These are phyloP conservation scores for Ustilago shanxiensis DNA, from an alignment of 1,284 basidiomycete species.

Conservation along the genomic window DNA sequence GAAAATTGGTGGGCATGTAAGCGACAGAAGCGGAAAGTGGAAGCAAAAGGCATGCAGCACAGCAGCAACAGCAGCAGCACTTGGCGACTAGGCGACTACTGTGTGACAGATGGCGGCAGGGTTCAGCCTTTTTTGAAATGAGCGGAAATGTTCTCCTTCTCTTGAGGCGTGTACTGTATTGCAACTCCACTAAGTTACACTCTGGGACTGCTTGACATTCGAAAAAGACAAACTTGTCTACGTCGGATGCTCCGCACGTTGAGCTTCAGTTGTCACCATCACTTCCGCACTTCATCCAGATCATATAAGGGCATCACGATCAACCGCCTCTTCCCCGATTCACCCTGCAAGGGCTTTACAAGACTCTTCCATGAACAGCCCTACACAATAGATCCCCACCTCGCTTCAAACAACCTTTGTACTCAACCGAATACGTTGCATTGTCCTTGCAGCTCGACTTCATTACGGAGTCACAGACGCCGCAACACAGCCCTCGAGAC, in stretches of 20 bases:
- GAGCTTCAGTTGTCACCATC: background rate
- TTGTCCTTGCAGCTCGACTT: conserved; percentile 17
- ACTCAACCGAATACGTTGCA: conserved; percentile 1
- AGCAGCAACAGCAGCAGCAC: too few relatives aligned
- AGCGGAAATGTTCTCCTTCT: background rate
- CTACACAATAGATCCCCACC: background rate
- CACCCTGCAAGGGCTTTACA: background rate
- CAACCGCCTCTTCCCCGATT: background rate
- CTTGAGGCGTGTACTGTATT: background rate
- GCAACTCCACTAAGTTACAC: conserved; percentile 5
- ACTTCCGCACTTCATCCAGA: background rate
- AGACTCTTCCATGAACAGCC: background rate
- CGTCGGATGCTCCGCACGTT: background rate
- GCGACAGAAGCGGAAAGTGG: too few relatives aligned
- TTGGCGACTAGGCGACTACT: too few relatives aligned
- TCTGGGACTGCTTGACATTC: conserved; percentile 6
- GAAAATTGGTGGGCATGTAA: conserved; percentile 8
- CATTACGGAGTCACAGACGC: conserved; percentile 19
- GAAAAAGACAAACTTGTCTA: background rate
- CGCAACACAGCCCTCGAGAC: conserved; percentile 8
- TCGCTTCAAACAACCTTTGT: background rate
- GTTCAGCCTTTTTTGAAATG: background rate
- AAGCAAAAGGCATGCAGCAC: background rate
- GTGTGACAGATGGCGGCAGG: background rate
- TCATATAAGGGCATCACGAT: background rate